Evolutionary conservation across 2,329 filamentous ascomycete species (phyloP), one percentile per base, ranked within the genome.

Genomic region (Mycosphaerella arachidis): DNA sequence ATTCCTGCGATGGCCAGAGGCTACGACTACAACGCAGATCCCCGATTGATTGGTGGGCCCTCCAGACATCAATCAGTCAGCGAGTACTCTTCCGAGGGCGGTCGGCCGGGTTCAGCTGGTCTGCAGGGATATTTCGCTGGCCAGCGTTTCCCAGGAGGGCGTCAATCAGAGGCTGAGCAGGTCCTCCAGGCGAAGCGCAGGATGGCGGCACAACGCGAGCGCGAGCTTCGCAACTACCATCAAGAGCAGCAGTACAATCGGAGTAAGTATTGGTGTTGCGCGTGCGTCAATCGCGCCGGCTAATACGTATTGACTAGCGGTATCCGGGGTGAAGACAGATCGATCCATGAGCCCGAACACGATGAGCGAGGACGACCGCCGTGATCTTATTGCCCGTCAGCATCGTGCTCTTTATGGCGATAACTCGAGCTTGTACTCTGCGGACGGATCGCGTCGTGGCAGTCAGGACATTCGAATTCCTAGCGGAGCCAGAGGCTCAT

Each of bases 231-330:
- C 79, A 99, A 97, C 81, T 96, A 97, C 81, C 94, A 99, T 81
- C 95, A 97, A 81, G 94, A 99, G 86, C 94, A 99, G 86, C 94
- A 99, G 86, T 97, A 96, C 81, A 96, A 97, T 84, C 88, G 93
- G 91, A 97, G 94, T 97, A 91, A 67, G 71, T 71, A 8, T 20
- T 35, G 37, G 8, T 8, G 30, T 16, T 27, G 51, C 45, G 33
- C 20, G 33, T 31, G 7, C 33, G 12, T 20, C 27, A 20, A 12
- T 31, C 43, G 40, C 24, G 12, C 50, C 31, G 24, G 53, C 53
- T 63, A 53, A 62, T 20, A 27, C 24, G 48, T 54, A n/a, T 10
- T 75, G 85, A 82, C 82, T 84, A 81, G 86, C 88, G 75, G 83
- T 88, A 76, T 85, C 86, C 75, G 86, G 82, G 71, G 84, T 81